Evolutionary conservation across 2,329 filamentous ascomycete genomes (phyloP).

Genomic region (Curvularia eragrostidis): DNA sequence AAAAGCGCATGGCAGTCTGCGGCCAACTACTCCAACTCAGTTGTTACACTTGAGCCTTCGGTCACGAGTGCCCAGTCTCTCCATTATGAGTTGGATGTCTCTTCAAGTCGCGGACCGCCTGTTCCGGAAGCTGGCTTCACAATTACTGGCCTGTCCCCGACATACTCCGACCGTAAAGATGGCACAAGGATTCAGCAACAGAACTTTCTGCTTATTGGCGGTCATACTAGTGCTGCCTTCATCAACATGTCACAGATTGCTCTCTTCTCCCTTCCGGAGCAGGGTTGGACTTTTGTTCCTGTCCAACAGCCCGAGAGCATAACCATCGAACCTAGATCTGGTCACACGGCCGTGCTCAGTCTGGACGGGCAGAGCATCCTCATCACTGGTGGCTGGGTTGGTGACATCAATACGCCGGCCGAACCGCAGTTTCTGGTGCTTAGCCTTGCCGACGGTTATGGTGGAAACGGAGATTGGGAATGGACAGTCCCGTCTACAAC

Average conservation of each 20-base stretch:
- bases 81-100: constrained; percentile 56
- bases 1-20: constrained; percentile 67
- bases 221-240: constrained; percentile 82
- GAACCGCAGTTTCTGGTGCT: constrained; percentile 81
- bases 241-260: constrained; percentile 94
- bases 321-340: constrained; percentile 80
- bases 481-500: constrained; percentile 68
- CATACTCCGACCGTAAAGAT: constrained; percentile 69
- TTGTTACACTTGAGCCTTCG: constrained; percentile 69
- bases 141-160: constrained; percentile 74
- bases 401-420: constrained; percentile 76
- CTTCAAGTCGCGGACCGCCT: constrained; percentile 66
- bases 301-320: constrained; percentile 59
- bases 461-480: constrained; percentile 66
- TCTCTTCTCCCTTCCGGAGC: constrained; percentile 83
- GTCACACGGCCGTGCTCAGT: constrained; percentile 83
- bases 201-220: constrained; percentile 81
- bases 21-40: constrained; percentile 80
- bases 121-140: constrained; percentile 87
- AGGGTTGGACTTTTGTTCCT: constrained; percentile 82
- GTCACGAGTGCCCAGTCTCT: constrained; percentile 46
- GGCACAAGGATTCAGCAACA: constrained; percentile 73
- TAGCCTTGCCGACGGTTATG: constrained; percentile 76
- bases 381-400: constrained; percentile 91
- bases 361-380: constrained; percentile 79